Evolutionary conservation across 169 alveolate species (phyloP), one percentile per base, ranked within the genome.

Genomic region (Eimeria acervulina): DNA sequence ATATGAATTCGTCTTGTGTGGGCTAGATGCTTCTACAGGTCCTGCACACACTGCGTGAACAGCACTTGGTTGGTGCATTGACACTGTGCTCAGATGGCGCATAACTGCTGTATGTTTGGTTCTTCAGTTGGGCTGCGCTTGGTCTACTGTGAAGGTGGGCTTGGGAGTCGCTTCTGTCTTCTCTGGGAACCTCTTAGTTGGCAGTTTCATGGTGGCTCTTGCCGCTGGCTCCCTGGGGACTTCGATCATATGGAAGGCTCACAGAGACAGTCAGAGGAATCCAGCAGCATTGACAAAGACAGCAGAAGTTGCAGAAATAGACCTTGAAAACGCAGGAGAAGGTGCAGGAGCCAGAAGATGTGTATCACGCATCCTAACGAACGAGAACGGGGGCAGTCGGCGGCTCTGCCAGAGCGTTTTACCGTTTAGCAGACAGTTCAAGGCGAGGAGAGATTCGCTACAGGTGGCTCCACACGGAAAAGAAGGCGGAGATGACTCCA

Each of bases 101-200:
- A 31, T 68, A 1, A 7, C 26, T 61, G 44, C 28, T 81, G 74
- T 10, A 31, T 33, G 80, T 19, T 31, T 59, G 81, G 5, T 19
- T 85, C 28, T 85, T 68, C 93, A 85, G 93, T 33, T 85, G 93
- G 93, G 93, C 59, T 85, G 93, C 80, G 93, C 68, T 10, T 85
- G 93, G 93, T 85, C 93, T 61, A 85, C 93, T 59, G 93, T 85
- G 59, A 85, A 85, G 93, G 93, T 85, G 28, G 93, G 93, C 19
- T 42, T 85, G 36, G 93, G 93, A 17, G 81, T 85, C 21, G 42
- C 80, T 33, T 59, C 93, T 36, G 93, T 85, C n/a, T 17, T 85
- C 5, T 85, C 93, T 4, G 93, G 93, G 33, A 85, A 85, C 38
- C 59, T 85, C 40, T 12, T 85, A 28, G 61, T 85, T 3, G 93